phyloP scores from a whole-genome alignment of 1,139 yeast genomes.

The Pichia sp. region DNA sequence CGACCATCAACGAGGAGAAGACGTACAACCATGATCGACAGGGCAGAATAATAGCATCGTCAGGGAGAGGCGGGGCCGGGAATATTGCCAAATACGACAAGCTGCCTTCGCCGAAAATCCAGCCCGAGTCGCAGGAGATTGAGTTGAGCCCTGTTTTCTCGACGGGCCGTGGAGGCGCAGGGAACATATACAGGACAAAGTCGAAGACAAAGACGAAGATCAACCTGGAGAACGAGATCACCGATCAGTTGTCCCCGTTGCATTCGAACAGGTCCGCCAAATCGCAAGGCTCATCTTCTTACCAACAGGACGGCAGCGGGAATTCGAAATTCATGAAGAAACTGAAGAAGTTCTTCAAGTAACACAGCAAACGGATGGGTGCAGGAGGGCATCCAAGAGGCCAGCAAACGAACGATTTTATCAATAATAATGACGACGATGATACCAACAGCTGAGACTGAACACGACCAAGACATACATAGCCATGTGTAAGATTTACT shows the following conservation, averaged over 20 bases:
- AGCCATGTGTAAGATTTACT: background rate
- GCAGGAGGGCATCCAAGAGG: background rate
- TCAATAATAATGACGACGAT: background rate
- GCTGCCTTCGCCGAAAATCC: slow-evolving; percentile 43
- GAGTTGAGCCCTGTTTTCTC: slow-evolving; percentile 44
- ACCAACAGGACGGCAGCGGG: background rate
- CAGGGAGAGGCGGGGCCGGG: slow-evolving; percentile 62
- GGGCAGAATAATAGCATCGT: slow-evolving; percentile 43
- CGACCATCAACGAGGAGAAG: slow-evolving; percentile 10
- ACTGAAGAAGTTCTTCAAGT: slow-evolving; percentile 24
- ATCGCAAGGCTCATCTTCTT: slow-evolving; percentile 1
- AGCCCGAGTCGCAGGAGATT: slow-evolving; percentile 43
- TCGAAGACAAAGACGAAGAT: slow-evolving; percentile 32
- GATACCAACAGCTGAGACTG: background rate
- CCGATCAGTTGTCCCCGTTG: slow-evolving; percentile 42
- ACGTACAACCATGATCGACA: slow-evolving; percentile 29
- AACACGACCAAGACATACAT: background rate
- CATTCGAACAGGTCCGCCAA: slow-evolving; percentile 23
- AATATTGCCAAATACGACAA: slow-evolving; percentile 42
- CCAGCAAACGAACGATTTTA: background rate
- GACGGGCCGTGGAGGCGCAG: slow-evolving; percentile 60
- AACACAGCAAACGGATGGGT: slow-evolving; percentile 6
- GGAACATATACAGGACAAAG: slow-evolving; percentile 43
- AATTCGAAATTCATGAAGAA: slow-evolving; percentile 21
- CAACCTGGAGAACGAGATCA: slow-evolving; percentile 47